A percentile compares a stretch with the other conserved stretches of the same genome.
phyloP scores from a whole-genome alignment of 306 rosid genomes.

The Vachellia pachyceras region DNA sequence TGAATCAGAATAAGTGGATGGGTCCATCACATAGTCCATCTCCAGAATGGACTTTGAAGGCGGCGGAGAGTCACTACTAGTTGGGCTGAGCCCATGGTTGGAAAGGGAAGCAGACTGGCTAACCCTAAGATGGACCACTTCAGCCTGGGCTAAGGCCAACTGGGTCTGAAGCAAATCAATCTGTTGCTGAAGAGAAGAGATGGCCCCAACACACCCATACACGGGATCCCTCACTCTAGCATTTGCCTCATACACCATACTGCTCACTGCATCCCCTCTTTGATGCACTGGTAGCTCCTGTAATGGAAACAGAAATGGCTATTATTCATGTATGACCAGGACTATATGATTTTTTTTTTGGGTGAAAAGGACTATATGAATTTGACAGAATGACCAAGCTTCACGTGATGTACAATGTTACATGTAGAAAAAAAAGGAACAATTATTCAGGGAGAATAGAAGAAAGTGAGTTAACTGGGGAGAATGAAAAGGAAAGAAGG shows the following conservation, averaged over 20 bases:
- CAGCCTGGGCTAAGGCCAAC: conserved; percentile 87
- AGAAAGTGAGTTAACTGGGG: not conserved
- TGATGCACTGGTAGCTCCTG: conserved; percentile 81
- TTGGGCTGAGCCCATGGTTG: conserved; percentile 54
- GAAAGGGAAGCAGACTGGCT: conserved; percentile 54
- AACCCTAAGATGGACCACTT: conserved; percentile 77
- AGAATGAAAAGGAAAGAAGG: not conserved
- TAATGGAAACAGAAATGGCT: not conserved
- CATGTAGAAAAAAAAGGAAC: not conserved
- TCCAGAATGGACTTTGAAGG: conserved; percentile 61
- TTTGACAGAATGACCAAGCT: not conserved
- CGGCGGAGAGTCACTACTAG: conserved; percentile 62
- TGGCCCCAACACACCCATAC: conserved; percentile 89
- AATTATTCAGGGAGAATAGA: not conserved
- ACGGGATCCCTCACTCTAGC: conserved; percentile 90
- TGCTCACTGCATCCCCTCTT: conserved; percentile 87
- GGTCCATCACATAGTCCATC: conserved; percentile 70
- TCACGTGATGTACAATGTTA: not conserved
- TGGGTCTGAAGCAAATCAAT: conserved; percentile 77
- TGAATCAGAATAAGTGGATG: conserved; percentile 57
- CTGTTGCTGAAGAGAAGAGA: conserved; percentile 78
- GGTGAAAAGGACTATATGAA: too few species aligned
- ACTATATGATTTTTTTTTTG: too few species aligned
- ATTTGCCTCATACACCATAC: conserved; percentile 91
- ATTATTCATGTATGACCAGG: not conserved